These are phyloP conservation scores for Ceratobasidium sp. DNA, from an alignment of 1,284 basidiomycete species.

Conservation along the genomic window DNA sequence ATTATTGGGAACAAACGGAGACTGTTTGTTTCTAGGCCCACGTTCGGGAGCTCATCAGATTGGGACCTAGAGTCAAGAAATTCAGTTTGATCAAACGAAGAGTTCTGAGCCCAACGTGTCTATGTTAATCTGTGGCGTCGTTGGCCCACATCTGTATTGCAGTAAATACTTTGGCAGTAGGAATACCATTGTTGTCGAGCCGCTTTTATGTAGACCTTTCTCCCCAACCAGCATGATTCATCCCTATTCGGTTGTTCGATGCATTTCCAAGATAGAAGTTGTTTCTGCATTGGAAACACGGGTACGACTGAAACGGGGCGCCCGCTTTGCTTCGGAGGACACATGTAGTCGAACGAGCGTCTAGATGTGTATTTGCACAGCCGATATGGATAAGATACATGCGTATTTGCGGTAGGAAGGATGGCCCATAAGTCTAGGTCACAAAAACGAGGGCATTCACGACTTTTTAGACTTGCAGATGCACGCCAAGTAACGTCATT, in stretches of 20 bases:
- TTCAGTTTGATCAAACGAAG: slow-evolving; percentile 25
- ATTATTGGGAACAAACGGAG: slow-evolving; percentile 20
- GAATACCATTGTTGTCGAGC: no score
- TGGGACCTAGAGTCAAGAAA: not conserved
- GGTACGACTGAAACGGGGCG: no score
- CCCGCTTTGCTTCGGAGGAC: no score
- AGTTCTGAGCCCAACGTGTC: not conserved
- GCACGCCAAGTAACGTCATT: not conserved
- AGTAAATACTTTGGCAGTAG: no score
- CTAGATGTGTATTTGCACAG: not conserved
- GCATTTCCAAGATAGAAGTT: no score
- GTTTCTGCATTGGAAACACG: not conserved
- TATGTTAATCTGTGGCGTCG: not conserved
- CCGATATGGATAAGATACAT: slow-evolving; percentile 2
- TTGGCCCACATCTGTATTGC: not conserved
- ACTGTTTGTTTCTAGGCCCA: not conserved
- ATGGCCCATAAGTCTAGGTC: not conserved
- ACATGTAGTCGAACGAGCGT: not conserved
- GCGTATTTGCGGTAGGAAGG: not conserved
- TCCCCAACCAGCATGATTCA: no score
- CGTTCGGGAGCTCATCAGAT: slow-evolving; percentile 6
- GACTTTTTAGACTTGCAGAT: not conserved
- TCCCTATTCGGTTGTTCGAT: no score
- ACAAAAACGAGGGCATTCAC: not conserved
- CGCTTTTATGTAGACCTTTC: no score